Percentiles rank a stretch among this genome's conserved stretches.
phyloP scores from a whole-genome alignment of 192 early-diverging fungal species.

The Mortierella claussenii region DNA sequence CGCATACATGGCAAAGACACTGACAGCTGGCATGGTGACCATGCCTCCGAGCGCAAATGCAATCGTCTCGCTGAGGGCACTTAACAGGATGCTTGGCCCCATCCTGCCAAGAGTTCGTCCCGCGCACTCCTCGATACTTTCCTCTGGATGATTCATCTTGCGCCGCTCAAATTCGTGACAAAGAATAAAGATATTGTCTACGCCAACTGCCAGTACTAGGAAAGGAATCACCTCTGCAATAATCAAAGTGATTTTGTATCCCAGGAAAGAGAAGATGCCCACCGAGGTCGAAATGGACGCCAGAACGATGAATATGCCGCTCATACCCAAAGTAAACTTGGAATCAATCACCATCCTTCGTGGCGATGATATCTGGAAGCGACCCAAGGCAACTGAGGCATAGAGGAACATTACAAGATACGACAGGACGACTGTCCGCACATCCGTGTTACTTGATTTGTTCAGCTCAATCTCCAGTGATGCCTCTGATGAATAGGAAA shows the following conservation, averaged over 20 bases:
- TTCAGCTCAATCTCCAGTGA: conserved; percentile 70
- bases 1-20: conserved; percentile 73
- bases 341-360: conserved; percentile 66
- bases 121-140: conserved; percentile 65
- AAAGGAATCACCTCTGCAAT: conserved; percentile 78
- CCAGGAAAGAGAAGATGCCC: conserved; percentile 69
- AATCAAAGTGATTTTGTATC: conserved; percentile 71
- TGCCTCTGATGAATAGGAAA: conserved; percentile 70
- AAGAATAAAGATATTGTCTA: conserved; percentile 76
- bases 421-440: conserved; percentile 61
- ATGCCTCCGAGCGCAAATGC: conserved; percentile 70
- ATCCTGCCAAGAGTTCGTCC: conserved; percentile 66
- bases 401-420: conserved; percentile 75
- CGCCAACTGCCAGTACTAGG: conserved; percentile 72
- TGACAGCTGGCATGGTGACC: conserved; percentile 77
- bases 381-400: conserved; percentile 68
- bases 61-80: conserved; percentile 69
- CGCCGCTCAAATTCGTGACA: conserved; percentile 68
- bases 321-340: conserved; percentile 68
- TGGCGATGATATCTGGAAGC: conserved; percentile 41
- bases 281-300: conserved; percentile 69
- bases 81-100: conserved; percentile 71
- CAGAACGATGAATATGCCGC: conserved; percentile 69
- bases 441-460: conserved; percentile 70
- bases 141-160: conserved; percentile 55